A percentile compares a stretch with the other conserved stretches of the same genome.
phyloP scores from a whole-genome alignment of 2,329 filamentous ascomycete species.

The Pseudogymnoascus sp. region DNA sequence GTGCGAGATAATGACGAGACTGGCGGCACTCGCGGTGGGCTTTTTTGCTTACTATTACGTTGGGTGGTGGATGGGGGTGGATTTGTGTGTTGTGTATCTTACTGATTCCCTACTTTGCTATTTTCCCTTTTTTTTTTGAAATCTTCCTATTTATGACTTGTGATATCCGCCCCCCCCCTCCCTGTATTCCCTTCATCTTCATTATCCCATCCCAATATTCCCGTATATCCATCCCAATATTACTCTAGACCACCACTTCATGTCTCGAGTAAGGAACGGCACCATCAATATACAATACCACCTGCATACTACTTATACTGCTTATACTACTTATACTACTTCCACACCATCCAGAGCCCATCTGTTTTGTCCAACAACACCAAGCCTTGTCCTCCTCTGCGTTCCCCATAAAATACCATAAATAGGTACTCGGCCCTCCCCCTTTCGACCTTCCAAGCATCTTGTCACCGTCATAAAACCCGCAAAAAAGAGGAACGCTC shows the following conservation, averaged over 20 bases:
- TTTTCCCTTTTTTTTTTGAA: background rate
- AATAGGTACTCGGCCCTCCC: background rate
- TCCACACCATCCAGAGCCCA: background rate
- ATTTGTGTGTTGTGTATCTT: background rate
- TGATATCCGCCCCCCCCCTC: background rate
- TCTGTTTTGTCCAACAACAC: background rate
- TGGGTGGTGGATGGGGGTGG: background rate
- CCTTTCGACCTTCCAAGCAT: background rate
- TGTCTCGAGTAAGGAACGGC: background rate
- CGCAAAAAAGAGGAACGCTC: background rate
- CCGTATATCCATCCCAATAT: background rate
- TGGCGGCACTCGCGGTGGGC: background rate
- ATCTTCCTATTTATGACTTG: background rate
- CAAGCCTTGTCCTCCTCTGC: background rate
- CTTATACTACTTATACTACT: background rate
- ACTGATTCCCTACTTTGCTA: background rate
- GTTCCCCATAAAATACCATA: background rate
- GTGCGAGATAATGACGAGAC: background rate
- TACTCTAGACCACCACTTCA: background rate
- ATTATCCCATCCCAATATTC: background rate
- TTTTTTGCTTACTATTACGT: background rate
- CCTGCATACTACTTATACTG: background rate
- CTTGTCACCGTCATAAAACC: background rate
- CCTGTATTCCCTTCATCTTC: background rate
- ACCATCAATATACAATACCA: background rate